A percentile compares a stretch with the other conserved stretches of the same genome.
Conservation (phyloP, 495 filamentous ascomycete genomes). For the Podospora bellae-mahoneyi region DNA sequence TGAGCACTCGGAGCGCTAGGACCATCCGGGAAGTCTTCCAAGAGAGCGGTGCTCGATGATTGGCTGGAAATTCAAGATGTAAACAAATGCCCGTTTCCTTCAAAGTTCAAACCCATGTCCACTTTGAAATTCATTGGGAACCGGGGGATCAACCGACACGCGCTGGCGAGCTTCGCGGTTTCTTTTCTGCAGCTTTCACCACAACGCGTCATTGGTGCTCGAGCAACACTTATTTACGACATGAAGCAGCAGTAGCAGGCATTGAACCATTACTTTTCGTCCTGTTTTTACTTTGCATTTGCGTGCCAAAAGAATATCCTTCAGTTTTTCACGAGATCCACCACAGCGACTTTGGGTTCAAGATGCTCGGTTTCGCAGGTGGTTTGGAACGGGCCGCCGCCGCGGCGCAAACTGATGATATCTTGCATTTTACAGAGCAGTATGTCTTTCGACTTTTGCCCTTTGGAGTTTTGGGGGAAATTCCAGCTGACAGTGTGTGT, state of each 20-base stretch:
- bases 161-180: conserved; percentile 17
- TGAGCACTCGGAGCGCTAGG: background rate
- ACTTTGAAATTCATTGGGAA: background rate
- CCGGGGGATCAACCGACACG: conserved; percentile 1
- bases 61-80: conserved; percentile 29
- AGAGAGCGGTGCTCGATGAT: conserved; percentile 10
- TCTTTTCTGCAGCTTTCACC: conserved; percentile 1
- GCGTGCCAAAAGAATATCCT: background rate
- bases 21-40: background rate
- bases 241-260: background rate
- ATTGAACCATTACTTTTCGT: background rate
- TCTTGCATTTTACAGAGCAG: conserved; percentile 7
- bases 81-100: conserved; percentile 24
- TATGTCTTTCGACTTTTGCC: conserved; percentile 3
- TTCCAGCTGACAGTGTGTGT: background rate
- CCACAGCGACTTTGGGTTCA: background rate
- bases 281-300: background rate
- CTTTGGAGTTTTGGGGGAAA: background rate
- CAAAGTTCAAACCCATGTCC: conserved; percentile 5
- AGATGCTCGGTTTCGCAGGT: conserved; percentile 12
- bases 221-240: background rate
- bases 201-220: conserved; percentile 12
- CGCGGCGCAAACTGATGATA: background rate
- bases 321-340: background rate
- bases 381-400: conserved; percentile 6